Conservation (phyloP, 352 stramenopile genomes). For the Phytopythium chamaehyphon region DNA sequence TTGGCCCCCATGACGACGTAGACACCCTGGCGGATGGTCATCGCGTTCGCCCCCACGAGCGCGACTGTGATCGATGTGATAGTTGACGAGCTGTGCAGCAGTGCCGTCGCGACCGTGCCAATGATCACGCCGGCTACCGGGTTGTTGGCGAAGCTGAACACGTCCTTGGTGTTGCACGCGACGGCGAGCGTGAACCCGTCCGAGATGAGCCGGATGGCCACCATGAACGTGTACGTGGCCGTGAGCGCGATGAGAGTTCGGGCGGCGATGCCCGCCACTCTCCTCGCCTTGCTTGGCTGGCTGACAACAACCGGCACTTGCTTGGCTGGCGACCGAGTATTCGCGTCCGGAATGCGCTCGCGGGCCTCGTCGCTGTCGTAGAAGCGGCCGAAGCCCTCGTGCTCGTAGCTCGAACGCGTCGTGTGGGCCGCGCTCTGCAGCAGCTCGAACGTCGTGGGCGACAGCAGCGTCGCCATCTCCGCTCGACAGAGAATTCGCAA, state of each 20-base stretch:
- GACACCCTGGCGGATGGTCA: constrained; percentile 81
- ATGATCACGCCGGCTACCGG: constrained; percentile 75
- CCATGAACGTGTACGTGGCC: constrained; percentile 80
- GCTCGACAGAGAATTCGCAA: not conserved
- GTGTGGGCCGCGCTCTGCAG: constrained; percentile 32
- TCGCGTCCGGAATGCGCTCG: not conserved
- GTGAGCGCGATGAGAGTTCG: constrained; percentile 20
- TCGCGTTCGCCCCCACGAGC: constrained; percentile 52
- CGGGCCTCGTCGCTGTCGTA: not conserved
- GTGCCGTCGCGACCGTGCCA: constrained; percentile 63
- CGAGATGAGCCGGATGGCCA: constrained; percentile 74
- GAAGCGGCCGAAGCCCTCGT: not conserved
- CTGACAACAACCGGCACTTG: not conserved
- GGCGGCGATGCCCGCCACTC: constrained; percentile 10
- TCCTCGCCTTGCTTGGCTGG: not conserved
- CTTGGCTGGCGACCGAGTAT: not conserved
- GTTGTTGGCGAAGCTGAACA: constrained; percentile 70
- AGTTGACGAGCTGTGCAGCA: constrained; percentile 74
- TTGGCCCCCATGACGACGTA: constrained; percentile 94
- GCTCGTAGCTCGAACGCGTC: constrained; percentile 19
- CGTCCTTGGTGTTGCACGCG: constrained; percentile 56
- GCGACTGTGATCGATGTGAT: constrained; percentile 80
- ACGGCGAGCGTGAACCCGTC: constrained; percentile 68
- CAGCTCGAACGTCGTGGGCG: constrained; percentile 16
- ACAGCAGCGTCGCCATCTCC: constrained; percentile 13